Base-by-base conservation (phyloP, 2,329 filamentous ascomycete genomes). In the Penicillium carneum region DNA sequence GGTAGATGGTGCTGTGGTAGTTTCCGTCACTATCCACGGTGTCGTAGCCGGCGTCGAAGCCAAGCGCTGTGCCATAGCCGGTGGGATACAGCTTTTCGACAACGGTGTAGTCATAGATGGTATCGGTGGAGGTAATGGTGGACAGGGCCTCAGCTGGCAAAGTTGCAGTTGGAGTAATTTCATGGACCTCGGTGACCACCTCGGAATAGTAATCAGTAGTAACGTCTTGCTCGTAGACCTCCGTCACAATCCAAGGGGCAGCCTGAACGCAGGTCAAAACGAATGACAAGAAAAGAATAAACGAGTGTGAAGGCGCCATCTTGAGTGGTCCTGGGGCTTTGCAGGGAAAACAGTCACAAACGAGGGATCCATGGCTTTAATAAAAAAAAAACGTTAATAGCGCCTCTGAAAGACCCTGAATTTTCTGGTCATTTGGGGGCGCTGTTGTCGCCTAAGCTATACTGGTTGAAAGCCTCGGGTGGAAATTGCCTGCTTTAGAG, bases 201-300 rank as follows among this genome's bases (percentile, higher is more conserved):
- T 52, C 56, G 14, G 20, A 61, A 11, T 59, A 51, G 31, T 61
- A 58, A 12, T 52, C 14, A 2, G 68, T 70, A 10, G 48, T 47
- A 33, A 60, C 20, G 9, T 61, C 51, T 43, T 65, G 57, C 57
- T 74, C 63, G 29, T 70, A 74, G 53, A 64, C 53, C 38, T 71
- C 67, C 3, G 73, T 75, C 36, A 71, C 69, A 29, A 75, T 71
- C 73, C 73, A 75, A 10, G 73, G 73, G 8, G 63, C 65, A 1
- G 72, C 72, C 16, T 57, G 23, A 63, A 67, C 66, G 58, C 70
- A 58, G 51, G 46, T 53, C 36, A 58, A 61, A 65, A 69, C 47
- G 67, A 73, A 46, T 14, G 67, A 66, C 66, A 69, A 54, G 39
- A 68, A 42, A 26, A 62, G 51, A 16, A 55, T 48, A 57, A 75